Evolutionary conservation across 2,329 filamentous ascomycete species (phyloP).

Genomic region (Ceratocystis smalleyi): DNA sequence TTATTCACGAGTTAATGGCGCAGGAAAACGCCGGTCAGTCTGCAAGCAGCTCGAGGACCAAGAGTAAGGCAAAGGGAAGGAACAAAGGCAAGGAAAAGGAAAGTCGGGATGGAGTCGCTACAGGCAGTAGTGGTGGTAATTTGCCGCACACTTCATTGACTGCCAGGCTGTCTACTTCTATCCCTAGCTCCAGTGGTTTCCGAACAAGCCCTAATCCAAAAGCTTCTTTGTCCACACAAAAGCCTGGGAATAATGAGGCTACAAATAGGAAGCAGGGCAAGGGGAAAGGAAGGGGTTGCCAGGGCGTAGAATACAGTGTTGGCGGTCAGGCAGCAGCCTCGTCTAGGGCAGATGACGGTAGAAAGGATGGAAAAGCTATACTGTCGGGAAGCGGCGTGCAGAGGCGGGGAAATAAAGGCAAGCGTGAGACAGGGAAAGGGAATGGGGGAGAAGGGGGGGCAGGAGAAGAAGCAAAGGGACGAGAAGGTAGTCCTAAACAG

Average conservation of each 20-base stretch:
- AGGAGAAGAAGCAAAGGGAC: background rate
- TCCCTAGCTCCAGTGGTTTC: background rate
- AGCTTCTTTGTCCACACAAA: background rate
- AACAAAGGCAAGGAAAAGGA: slow-evolving; percentile 2
- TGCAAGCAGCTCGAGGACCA: background rate
- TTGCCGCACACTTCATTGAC: background rate
- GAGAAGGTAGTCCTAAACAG: too few relatives aligned
- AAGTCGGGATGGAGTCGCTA: background rate
- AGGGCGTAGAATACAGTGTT: too few relatives aligned
- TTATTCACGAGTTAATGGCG: slow-evolving; percentile 9
- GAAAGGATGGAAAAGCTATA: background rate
- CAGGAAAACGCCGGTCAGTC: background rate
- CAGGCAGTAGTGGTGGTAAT: background rate
- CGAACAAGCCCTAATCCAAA: too few relatives aligned
- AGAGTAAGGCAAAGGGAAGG: background rate
- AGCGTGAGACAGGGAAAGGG: background rate
- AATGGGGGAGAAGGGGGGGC: background rate
- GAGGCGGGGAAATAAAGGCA: background rate
- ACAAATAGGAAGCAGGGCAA: too few relatives aligned
- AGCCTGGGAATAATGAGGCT: too few relatives aligned
- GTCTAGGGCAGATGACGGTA: background rate
- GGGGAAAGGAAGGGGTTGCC: too few relatives aligned
- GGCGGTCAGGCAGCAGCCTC: too few relatives aligned
- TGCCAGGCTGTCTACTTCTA: background rate
- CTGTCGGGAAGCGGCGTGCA: background rate